Evolutionary conservation across 371 early-diverging fungal species (phyloP).

Genomic region (Actinomortierella ambigua): DNA sequence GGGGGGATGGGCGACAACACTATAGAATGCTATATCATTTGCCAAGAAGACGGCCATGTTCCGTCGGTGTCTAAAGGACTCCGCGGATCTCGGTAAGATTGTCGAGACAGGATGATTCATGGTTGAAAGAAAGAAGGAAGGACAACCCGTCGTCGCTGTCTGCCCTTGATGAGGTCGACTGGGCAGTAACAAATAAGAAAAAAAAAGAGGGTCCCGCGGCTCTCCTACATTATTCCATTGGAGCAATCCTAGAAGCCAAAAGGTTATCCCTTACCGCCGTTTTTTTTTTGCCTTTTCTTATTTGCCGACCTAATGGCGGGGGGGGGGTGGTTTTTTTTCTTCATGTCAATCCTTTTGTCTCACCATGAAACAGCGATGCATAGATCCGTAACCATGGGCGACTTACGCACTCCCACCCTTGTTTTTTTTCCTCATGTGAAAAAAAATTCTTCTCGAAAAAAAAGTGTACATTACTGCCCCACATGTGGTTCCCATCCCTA

Average conservation of each 20-base stretch:
- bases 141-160: no score
- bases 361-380: no score
- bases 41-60: slow-evolving; percentile 71
- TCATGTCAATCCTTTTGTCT: no score
- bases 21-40: slow-evolving; percentile 67
- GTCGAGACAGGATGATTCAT: not conserved
- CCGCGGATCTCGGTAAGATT: slow-evolving; percentile 62
- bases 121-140: not conserved
- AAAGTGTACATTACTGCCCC: slow-evolving; percentile 71
- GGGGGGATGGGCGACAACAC: no score
- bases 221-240: no score
- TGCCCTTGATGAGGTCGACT: no score
- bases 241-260: no score
- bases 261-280: no score
- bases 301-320: not conserved
- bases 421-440: not conserved
- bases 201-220: no score
- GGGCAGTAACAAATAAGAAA: no score
- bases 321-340: not conserved
- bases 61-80: slow-evolving; percentile 63
- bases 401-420: not conserved
- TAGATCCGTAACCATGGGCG: slow-evolving; percentile 2
- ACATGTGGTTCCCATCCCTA: slow-evolving; percentile 61
- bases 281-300: not conserved
- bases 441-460: not conserved